Evolutionary conservation across 352 stramenopile species (phyloP), one percentile per base, ranked within the genome.

Genomic region (Elongisporangium anandrum): DNA sequence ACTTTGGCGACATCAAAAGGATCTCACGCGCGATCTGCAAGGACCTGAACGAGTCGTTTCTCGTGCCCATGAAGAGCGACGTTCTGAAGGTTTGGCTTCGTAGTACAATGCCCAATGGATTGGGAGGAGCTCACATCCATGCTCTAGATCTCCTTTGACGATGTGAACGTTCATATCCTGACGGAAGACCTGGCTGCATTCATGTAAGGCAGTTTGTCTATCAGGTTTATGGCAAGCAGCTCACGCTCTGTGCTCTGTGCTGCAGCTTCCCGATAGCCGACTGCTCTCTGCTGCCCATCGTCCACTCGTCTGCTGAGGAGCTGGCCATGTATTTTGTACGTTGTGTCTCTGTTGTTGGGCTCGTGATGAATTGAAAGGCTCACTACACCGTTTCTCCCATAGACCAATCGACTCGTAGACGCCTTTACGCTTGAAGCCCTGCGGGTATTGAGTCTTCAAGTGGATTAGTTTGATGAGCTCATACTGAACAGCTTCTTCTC

Each of bases 1-100:
- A 99, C 72, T 99, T 99, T 88, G 97, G 97, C 41, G 89, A 98
- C 61, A 95, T 99, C 62, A 99, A 99, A 72, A 96, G 94, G 69
- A 97, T 97, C 49, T 88, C 81, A 20, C 87, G 92, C 24, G 82
- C 92, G 13, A 89, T 99, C 51, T 99, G 97, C 77, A 98, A 98
- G 70, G 77, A 97, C 64, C 68, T 99, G 63, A 99, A 99, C 73
- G 96, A 99, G 73, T 95, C 95, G 45, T 99, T 99, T 68, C 77
- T 99, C 6, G 97, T 97, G 57, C 97, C 97, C 0, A 97, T 96
- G 76, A 85, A 96, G 57, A 98, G 92, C 54, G 86, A 98, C 64
- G 93, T 95, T 5, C 72, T 99, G 13, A 88, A 94, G 53, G 84
- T 93, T 59, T 17, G 58, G 9, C 24, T 34, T 8, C 24, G 24